Percentiles rank a stretch among this genome's conserved stretches.
phyloP scores from a whole-genome alignment of 2,329 filamentous ascomycete genomes.

The Fusarium hostae region DNA sequence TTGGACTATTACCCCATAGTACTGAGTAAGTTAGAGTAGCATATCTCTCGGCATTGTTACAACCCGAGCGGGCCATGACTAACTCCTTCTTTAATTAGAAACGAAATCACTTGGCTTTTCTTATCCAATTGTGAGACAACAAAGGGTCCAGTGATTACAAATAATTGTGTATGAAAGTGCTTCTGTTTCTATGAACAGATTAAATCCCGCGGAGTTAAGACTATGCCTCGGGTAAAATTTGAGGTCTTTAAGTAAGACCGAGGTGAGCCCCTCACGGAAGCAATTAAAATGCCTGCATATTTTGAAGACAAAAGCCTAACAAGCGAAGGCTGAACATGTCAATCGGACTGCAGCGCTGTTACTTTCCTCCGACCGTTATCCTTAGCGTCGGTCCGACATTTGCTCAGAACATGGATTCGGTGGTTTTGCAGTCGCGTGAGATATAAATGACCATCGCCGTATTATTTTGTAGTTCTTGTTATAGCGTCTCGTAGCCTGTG shows the following conservation, averaged over 20 bases:
- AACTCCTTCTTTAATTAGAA: not conserved
- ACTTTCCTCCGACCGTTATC: not conserved
- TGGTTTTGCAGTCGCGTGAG: not conserved
- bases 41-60: not conserved
- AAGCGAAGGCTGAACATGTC: not conserved
- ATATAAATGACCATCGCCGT: not conserved
- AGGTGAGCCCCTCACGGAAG: not conserved
- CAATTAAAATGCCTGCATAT: not conserved
- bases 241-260: not conserved
- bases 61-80: not conserved
- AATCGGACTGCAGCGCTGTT: not conserved
- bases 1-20: not conserved
- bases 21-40: not conserved
- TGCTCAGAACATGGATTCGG: not conserved
- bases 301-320: not conserved
- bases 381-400: not conserved
- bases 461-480: too few species aligned
- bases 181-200: not conserved
- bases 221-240: not conserved
- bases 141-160: too few species aligned
- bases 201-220: not conserved
- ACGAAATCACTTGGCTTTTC: not conserved
- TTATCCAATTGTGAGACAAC: not conserved
- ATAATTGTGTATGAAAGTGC: too few species aligned
- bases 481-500: fast-evolving